These are phyloP conservation scores for Candida insectalens DNA, from an alignment of 805 yeast genomes.

Conservation along the genomic window DNA sequence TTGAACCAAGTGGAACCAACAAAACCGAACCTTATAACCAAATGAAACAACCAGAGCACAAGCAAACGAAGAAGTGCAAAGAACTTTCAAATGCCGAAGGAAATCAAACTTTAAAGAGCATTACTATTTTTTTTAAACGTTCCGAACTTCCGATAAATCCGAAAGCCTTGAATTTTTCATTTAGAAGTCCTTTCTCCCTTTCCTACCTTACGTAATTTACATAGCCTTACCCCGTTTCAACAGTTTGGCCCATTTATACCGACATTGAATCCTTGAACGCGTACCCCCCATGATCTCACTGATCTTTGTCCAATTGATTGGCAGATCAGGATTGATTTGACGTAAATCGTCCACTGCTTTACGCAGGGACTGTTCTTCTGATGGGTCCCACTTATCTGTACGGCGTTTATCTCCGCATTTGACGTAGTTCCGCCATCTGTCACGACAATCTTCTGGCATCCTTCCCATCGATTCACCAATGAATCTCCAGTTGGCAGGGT, in stretches of 20 bases:
- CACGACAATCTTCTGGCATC: slow-evolving; percentile 98
- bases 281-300: slow-evolving; percentile 85
- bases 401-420: slow-evolving; percentile 79
- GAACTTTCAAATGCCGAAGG: no score
- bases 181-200: no score
- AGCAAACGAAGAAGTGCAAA: no score
- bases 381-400: slow-evolving; percentile 72
- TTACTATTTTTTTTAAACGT: no score
- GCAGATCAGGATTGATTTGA: slow-evolving; percentile 28
- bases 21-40: no score
- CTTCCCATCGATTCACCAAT: slow-evolving; percentile 75
- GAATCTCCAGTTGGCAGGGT: slow-evolving; percentile 80
- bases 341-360: slow-evolving; percentile 42
- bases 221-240: no score
- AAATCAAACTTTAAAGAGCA: no score
- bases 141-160: no score
- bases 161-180: no score
- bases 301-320: slow-evolving; percentile 85
- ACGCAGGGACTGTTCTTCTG: slow-evolving; percentile 62
- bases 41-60: no score
- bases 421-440: slow-evolving; percentile 91
- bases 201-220: no score
- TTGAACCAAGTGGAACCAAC: no score
- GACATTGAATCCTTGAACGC: slow-evolving; percentile 86
- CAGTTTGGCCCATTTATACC: slow-evolving; percentile 90